phyloP scores from a whole-genome alignment of 441 rosid genomes.

The Mallotus repandus region DNA sequence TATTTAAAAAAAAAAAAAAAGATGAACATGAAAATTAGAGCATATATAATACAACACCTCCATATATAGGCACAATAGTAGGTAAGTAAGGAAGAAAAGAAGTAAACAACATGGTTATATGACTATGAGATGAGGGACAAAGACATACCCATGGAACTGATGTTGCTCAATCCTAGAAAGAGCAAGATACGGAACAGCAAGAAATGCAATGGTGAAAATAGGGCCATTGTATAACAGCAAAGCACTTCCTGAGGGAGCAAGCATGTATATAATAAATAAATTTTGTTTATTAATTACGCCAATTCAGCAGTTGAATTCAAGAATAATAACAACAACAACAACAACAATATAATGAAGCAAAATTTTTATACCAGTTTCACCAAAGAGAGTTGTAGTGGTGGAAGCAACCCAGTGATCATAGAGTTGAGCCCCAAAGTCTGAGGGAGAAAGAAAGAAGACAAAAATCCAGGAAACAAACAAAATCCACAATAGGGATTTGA shows the following conservation, averaged over 20 bases:
- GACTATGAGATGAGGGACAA: neutral
- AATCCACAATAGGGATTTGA: conserved; percentile 41
- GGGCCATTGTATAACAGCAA: conserved; percentile 66
- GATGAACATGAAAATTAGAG: neutral
- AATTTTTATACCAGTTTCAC: conserved; percentile 45
- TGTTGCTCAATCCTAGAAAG: conserved; percentile 37
- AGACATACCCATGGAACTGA: conserved; percentile 36
- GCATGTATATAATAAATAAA: too few species aligned
- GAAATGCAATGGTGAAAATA: conserved; percentile 45
- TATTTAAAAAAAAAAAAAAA: neutral
- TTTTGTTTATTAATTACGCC: too few species aligned
- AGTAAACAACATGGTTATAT: too few species aligned
- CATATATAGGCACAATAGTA: too few species aligned
- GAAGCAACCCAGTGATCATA: conserved; percentile 29
- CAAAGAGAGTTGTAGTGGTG: conserved; percentile 41
- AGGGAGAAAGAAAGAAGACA: conserved; percentile 49
- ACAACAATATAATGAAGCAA: neutral
- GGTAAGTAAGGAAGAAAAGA: too few species aligned
- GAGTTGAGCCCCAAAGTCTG: conserved; percentile 37
- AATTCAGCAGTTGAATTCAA: too few species aligned
- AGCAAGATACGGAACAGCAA: conserved; percentile 49
- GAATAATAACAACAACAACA: neutral
- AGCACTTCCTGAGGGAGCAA: conserved; percentile 44
- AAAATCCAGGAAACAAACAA: conserved; percentile 57
- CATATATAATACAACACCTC: neutral